Evolutionary conservation across 176 grass and related monocot species (phyloP).

Genomic region (Secale cereale): DNA sequence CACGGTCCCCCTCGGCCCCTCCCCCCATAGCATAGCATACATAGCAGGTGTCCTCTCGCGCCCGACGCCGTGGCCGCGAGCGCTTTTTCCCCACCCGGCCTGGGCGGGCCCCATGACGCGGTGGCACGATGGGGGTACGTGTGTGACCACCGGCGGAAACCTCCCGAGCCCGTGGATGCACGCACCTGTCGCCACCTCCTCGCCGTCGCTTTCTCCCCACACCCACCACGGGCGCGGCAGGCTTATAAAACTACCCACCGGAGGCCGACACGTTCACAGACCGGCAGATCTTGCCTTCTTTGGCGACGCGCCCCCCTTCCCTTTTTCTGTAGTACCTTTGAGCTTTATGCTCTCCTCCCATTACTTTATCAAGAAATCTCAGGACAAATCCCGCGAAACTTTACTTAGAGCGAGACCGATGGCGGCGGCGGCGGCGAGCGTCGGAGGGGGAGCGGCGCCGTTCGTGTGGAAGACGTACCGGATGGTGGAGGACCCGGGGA

Average conservation of each 20-base stretch:
- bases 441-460: constrained; percentile 35
- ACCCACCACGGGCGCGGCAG: neutral
- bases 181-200: neutral
- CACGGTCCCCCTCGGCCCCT: no score
- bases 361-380: constrained; percentile 8
- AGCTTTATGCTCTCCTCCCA: neutral
- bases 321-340: neutral
- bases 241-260: neutral
- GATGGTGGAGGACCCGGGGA: constrained; percentile 72
- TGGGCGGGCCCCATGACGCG: neutral
- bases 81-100: neutral
- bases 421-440: neutral
- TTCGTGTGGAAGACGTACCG: constrained; percentile 83
- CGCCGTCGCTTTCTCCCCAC: neutral
- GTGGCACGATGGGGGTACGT: neutral
- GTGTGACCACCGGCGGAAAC: constrained; percentile 9
- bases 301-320: neutral
- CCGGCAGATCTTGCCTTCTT: neutral
- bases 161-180: constrained; percentile 26
- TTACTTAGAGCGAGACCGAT: neutral
- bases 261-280: neutral
- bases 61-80: neutral
- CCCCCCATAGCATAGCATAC: neutral
- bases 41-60: neutral
- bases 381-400: neutral